Evolutionary conservation across 176 grass and related monocot genomes (phyloP), one percentile per base, ranked within the genome.

Genomic region (Aegilops umbellulata): DNA sequence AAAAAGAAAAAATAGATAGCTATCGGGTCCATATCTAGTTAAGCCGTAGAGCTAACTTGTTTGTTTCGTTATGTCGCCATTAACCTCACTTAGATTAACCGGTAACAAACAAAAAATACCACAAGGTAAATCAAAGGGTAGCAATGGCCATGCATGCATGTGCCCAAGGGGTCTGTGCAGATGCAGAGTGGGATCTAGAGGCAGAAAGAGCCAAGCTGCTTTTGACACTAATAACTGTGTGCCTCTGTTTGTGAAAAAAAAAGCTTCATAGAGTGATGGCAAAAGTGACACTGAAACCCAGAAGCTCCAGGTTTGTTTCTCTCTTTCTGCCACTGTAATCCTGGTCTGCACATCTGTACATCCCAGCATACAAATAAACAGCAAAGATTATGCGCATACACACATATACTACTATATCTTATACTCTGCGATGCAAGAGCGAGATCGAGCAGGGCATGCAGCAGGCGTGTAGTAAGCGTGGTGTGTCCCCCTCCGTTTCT

Each of bases 21-120:
- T 41, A 34, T 17, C 13, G 1, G 11, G 61, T 61, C 76, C 35
- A 9, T 47, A 2, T 34, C 5, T 3, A 74, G 64, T 70, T 79
- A 71, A 86, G 22, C 32, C 39, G 67, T 42, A 62, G 51, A 80
- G 55, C 85, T 86, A 80, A 69, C 82, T 57, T 41, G 23, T 84
- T 9, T 84, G 77, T 58, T 39, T 10, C 34, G 25, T 89, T 74
- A 80, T 55, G 55, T 29, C 30, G 17, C 17, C 67, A 73, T 53
- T 79, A 85, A 89, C 76, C 31, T 20, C 23, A 1, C 46, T 49
- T 16, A 16, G 46, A 4, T 49, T 49, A 16, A 49, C 15, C 15
- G 9, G 38, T 3, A 42, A 42, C 51, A 57, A 7, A 36, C 2
- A 31, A 32, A 29, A 19, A 1, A 42, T 3, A 12, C 41, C 41